Percentiles rank a stretch among this genome's conserved stretches.
phyloP scores from a whole-genome alignment of 768 basidiomycete genomes.

The Leccinellum albellum region DNA sequence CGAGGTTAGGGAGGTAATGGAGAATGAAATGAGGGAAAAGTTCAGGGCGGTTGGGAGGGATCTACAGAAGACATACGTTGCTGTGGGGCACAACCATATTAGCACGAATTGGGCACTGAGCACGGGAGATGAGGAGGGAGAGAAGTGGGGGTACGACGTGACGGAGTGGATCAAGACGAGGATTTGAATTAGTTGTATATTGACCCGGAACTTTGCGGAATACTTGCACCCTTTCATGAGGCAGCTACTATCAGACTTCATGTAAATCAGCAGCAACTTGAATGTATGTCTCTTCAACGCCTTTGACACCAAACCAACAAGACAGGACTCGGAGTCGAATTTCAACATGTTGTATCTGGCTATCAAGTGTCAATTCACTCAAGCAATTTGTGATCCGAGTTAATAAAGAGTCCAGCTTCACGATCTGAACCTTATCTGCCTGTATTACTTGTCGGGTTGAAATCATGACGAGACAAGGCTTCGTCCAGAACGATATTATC shows the following conservation, averaged over 20 bases:
- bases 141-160: slow-evolving; percentile 59
- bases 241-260: too few relatives aligned
- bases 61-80: slow-evolving; percentile 34
- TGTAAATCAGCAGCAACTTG: background rate
- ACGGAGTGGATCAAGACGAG: slow-evolving; percentile 31
- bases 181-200: background rate
- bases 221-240: background rate
- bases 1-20: slow-evolving; percentile 36
- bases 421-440: too few relatives aligned
- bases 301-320: background rate
- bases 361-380: background rate
- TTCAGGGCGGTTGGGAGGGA: slow-evolving; percentile 23
- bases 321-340: too few relatives aligned
- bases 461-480: too few relatives aligned
- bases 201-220: slow-evolving; percentile 6
- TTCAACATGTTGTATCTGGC: background rate
- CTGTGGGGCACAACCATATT: slow-evolving; percentile 59
- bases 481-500: too few relatives aligned
- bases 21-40: slow-evolving; percentile 35
- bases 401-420: too few relatives aligned
- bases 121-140: slow-evolving; percentile 55
- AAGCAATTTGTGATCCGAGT: too few relatives aligned
- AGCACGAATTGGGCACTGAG: slow-evolving; percentile 48
- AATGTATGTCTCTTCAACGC: background rate
- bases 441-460: too few relatives aligned